phyloP scores from a whole-genome alignment of 2,329 filamentous ascomycete genomes.

The Verticillium nubilum region DNA sequence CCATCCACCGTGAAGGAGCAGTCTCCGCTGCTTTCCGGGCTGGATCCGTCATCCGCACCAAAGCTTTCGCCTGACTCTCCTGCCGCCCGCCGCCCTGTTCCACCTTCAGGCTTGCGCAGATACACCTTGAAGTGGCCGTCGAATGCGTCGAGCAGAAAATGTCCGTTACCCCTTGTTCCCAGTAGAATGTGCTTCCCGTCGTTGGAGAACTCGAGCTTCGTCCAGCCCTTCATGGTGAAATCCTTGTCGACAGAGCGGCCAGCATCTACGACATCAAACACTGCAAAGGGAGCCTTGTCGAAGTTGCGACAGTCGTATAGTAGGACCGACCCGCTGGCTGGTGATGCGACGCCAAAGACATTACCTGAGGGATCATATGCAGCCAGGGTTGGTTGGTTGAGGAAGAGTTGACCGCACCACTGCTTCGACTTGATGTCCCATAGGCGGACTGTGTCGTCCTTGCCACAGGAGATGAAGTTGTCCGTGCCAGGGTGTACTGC shows the following conservation, averaged over 20 bases:
- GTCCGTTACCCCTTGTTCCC: conserved; percentile 76
- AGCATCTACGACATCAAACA: conserved; percentile 69
- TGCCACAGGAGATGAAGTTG: conserved; percentile 85
- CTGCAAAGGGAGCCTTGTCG: conserved; percentile 83
- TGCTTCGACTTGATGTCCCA: conserved; percentile 85
- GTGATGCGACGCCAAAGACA: conserved; percentile 85
- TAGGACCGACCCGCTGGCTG: conserved; percentile 70
- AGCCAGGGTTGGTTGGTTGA: conserved; percentile 75
- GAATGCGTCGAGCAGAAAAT: conserved; percentile 93
- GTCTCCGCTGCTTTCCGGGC: conserved; percentile 62
- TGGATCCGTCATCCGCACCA: conserved; percentile 21
- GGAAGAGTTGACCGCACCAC: conserved; percentile 72
- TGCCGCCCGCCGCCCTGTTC: conserved; percentile 44
- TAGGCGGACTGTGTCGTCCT: conserved; percentile 84
- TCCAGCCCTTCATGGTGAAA: conserved; percentile 69
- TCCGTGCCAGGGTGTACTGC: conserved; percentile 81
- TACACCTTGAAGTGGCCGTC: conserved; percentile 74
- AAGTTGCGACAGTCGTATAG: conserved; percentile 94
- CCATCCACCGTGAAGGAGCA: conserved; percentile 88
- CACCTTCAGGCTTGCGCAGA: conserved; percentile 53
- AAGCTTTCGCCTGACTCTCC: conserved; percentile 36
- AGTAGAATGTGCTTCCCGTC: conserved; percentile 85
- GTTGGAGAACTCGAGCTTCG: conserved; percentile 90
- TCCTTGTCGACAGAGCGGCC: conserved; percentile 44
- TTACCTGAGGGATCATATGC: conserved; percentile 90